A percentile compares a stretch with the other conserved stretches of the same genome.
phyloP scores from a whole-genome alignment of 495 filamentous ascomycete genomes.

The Penicillium angulare region DNA sequence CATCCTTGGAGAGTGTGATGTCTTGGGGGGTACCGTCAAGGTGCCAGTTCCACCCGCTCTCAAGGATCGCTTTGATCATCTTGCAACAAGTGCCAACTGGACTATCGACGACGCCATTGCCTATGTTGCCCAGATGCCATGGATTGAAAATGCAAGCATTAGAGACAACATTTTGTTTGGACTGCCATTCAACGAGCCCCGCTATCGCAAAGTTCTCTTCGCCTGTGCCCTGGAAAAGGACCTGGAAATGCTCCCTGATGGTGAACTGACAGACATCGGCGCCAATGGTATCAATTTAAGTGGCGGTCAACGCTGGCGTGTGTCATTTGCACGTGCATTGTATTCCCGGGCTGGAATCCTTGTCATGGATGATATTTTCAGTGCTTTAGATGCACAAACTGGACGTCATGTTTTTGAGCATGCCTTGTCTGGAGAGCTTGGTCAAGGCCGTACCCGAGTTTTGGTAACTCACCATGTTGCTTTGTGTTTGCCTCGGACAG shows the following conservation, averaged over 20 bases:
- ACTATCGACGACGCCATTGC: conserved; percentile 62
- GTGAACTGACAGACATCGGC: conserved; percentile 75
- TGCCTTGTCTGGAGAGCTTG: conserved; percentile 67
- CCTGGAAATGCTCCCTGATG: conserved; percentile 68
- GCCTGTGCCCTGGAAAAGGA: conserved; percentile 75
- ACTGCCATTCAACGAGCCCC: conserved; percentile 59
- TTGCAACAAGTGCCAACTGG: conserved; percentile 27
- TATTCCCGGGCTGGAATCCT: conserved; percentile 80
- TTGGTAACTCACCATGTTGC: conserved; percentile 81
- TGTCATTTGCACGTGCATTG: conserved; percentile 74
- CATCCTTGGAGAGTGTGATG: conserved; percentile 60
- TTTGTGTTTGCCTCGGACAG: conserved; percentile 65
- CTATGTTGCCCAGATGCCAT: conserved; percentile 79
- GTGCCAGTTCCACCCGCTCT: conserved; percentile 36
- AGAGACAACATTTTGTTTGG: conserved; percentile 73
- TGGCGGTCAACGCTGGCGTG: conserved; percentile 80
- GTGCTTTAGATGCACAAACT: conserved; percentile 65
- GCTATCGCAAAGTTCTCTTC: conserved; percentile 64
- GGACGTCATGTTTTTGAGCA: conserved; percentile 75
- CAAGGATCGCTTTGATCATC: conserved; percentile 26
- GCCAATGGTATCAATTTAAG: conserved; percentile 82
- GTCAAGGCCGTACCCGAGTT: conserved; percentile 69
- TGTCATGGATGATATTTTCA: conserved; percentile 84
- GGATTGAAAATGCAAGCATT: conserved; percentile 82
- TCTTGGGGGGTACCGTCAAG: conserved; percentile 45